Conservation (phyloP, 306 rosid species). For the Cicer pinnatifidum region DNA sequence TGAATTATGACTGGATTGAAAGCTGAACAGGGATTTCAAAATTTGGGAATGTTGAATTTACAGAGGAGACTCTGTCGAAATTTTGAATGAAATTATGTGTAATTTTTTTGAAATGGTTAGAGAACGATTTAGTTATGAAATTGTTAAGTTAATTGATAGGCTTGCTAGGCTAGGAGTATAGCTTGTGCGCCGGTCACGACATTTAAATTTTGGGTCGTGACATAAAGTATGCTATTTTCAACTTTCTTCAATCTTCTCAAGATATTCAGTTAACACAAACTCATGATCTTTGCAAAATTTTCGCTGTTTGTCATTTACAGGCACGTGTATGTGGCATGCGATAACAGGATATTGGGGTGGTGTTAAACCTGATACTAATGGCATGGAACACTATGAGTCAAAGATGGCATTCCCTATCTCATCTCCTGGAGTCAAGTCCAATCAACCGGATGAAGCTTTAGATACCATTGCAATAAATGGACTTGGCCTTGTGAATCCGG, state of each 20-base stretch:
- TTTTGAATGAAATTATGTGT: no score
- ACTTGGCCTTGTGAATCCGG: conserved; percentile 92
- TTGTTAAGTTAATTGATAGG: no score
- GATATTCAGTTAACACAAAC: neutral
- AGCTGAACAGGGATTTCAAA: no score
- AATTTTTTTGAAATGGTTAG: no score
- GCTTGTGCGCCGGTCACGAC: no score
- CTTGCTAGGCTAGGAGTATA: no score
- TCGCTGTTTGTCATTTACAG: conserved; percentile 41
- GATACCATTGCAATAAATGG: conserved; percentile 67
- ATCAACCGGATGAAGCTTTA: conserved; percentile 69
- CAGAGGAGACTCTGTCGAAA: no score
- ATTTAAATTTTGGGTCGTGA: no score
- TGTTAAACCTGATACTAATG: conserved; percentile 65
- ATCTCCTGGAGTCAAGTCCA: conserved; percentile 76
- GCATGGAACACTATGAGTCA: conserved; percentile 81
- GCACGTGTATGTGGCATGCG: conserved; percentile 88
- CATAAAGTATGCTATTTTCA: conserved; percentile 54
- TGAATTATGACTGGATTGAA: no score
- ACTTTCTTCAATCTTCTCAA: conserved; percentile 24
- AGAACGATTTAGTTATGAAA: no score
- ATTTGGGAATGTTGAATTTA: no score
- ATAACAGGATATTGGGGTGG: conserved; percentile 97
- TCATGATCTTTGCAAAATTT: conserved; percentile 37
- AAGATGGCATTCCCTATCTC: conserved; percentile 66